phyloP scores from a whole-genome alignment of 2,329 filamentous ascomycete genomes.

The Epicoccum nigrum region DNA sequence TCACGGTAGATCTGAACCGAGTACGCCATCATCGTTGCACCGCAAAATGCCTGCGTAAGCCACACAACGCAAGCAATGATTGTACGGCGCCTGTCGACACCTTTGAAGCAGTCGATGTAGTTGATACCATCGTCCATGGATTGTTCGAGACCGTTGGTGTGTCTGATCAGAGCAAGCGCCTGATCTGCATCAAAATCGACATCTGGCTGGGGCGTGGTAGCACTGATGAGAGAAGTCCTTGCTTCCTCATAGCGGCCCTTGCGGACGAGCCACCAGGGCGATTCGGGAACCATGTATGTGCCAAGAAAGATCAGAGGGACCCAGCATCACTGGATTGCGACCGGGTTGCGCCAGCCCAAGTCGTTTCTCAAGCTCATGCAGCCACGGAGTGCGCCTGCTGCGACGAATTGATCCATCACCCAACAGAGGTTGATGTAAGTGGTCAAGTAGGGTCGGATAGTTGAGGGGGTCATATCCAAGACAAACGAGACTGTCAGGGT shows the following conservation, averaged over 20 bases:
- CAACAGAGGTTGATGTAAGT: slow-evolving; percentile 76
- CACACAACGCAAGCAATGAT: slow-evolving; percentile 62
- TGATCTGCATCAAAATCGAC: slow-evolving; percentile 34
- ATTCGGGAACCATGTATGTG: slow-evolving; percentile 55
- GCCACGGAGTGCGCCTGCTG: slow-evolving; percentile 66
- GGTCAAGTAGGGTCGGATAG: slow-evolving; percentile 59
- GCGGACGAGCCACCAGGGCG: slow-evolving; percentile 56
- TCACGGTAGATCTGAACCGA: slow-evolving; percentile 35
- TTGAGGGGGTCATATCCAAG: slow-evolving; percentile 66
- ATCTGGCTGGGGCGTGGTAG: slow-evolving; percentile 46
- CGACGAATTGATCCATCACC: slow-evolving; percentile 69
- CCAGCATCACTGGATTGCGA: slow-evolving; percentile 77
- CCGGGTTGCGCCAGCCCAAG: slow-evolving; percentile 67
- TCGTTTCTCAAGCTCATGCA: slow-evolving; percentile 67
- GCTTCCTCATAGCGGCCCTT: slow-evolving; percentile 50
- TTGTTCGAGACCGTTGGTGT: slow-evolving; percentile 60
- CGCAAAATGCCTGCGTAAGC: slow-evolving; percentile 63
- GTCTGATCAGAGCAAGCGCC: slow-evolving; percentile 63
- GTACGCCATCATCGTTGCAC: slow-evolving; percentile 32
- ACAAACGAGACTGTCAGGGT: slow-evolving; percentile 16
- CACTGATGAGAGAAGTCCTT: slow-evolving; percentile 56
- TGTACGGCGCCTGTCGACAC: slow-evolving; percentile 59
- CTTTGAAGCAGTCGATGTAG: slow-evolving; percentile 59
- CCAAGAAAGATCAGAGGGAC: slow-evolving; percentile 44
- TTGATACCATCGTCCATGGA: slow-evolving; percentile 51